Evolutionary conservation across 2,329 filamentous ascomycete genomes (phyloP), one percentile per base, ranked within the genome.

Genomic region (Penicillium sp.): DNA sequence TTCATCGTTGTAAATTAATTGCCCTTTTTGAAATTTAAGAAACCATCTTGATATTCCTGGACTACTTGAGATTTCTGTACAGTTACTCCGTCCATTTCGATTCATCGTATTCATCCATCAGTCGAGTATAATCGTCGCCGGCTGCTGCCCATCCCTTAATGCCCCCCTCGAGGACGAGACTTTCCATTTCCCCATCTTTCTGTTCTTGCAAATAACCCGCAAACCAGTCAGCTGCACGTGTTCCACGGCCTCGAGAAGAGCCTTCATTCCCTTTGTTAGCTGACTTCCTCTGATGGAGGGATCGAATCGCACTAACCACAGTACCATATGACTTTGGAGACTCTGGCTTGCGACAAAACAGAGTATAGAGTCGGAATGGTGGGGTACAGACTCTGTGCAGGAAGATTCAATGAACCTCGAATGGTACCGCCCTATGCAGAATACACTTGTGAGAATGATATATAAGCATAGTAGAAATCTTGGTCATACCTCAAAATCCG

Each of bases 341-440:
- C 65, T 0, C 62, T 63, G 13, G 68, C 70, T 21, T 61, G 64
- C 8, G 60, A 58, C 3, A 76, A 62, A n/a, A 78, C 55, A 2
- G 57, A 54, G 56, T 75, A 75, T 9, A 78, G 42, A 0, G 73
- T 72, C 26, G 74, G 69, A 13, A 78, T 60, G 0, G 70, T 68
- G 7, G 66, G 68, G 55, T 76, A 76, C 4, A 79, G 59, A 52
- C 70, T 77, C 59, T 78, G 76, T 2, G 76, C 75, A 1, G 74
- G 75, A 0, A 77, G 66, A 54, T 78, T 78, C 19, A 88, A 75
- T 0, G 85, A 86, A 2, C 79, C 80, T 9, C 74, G 73, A 54
- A 88, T 82, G 0, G 84, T 87, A 43, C 85, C 86, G 22, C 87
- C 86, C 83, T 65, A 27, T 14, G 10, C 21, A 47, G 1, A n/a